phyloP scores from a whole-genome alignment of 768 basidiomycete species.

The Amanita pallidorosea region DNA sequence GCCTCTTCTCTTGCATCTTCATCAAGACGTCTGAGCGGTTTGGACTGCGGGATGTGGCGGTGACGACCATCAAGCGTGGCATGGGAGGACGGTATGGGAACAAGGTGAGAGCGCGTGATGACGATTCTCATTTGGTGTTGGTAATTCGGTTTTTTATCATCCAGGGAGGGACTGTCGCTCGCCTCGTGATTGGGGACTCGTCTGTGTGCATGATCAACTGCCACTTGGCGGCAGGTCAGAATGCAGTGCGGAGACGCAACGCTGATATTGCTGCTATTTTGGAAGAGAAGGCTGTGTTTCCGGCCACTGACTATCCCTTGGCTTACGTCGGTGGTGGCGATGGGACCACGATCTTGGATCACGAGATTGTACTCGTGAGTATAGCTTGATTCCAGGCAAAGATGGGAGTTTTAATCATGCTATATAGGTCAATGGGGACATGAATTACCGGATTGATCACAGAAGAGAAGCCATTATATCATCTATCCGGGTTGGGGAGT shows the following conservation, averaged over 20 bases:
- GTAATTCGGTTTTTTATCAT: background rate
- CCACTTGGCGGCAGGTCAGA: constrained; percentile 94
- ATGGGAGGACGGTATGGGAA: constrained; percentile 93
- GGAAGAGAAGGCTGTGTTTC: constrained; percentile 69
- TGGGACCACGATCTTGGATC: constrained; percentile 87
- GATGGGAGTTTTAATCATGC: background rate
- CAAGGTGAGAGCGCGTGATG: constrained; percentile 48
- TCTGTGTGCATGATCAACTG: constrained; percentile 94
- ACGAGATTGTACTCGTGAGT: constrained; percentile 86
- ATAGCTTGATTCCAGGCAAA: background rate
- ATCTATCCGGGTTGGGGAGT: constrained; percentile 57
- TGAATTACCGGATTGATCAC: constrained; percentile 97
- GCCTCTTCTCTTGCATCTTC: constrained; percentile 72
- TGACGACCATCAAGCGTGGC: constrained; percentile 84
- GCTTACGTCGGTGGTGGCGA: constrained; percentile 87
- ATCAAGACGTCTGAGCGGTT: constrained; percentile 56
- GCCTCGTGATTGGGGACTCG: constrained; percentile 85
- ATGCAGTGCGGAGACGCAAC: constrained; percentile 71
- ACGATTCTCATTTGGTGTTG: background rate
- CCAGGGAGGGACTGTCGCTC: constrained; percentile 84
- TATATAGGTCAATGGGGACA: constrained; percentile 73
- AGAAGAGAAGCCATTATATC: constrained; percentile 75
- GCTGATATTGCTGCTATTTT: constrained; percentile 81
- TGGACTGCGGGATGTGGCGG: constrained; percentile 52
- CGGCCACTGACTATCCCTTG: constrained; percentile 39